Evolutionary conservation across 345 rosid genomes (phyloP), one percentile per base, ranked within the genome.

Genomic region (Boechera retrofracta): DNA sequence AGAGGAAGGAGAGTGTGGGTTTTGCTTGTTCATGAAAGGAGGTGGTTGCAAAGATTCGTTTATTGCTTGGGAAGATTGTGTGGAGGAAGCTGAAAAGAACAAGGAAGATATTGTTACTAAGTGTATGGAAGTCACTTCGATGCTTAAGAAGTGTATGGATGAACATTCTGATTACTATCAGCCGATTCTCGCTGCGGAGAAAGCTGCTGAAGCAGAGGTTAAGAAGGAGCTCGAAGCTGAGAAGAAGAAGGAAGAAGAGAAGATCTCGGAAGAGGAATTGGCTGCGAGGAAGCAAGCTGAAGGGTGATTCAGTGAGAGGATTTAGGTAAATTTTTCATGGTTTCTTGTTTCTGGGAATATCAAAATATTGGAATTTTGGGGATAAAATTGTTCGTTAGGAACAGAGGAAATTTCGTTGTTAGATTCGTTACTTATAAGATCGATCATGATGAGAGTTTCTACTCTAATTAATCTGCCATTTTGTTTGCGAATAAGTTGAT

Each of bases 11-110:
- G 96, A 90, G 76, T 92, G 98, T 52, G 93, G 93, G 74, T 92
- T 92, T 49, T 92, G 97, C 77, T 56, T 92, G 87, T 94, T 82
- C 78, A 94, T 94, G 97, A 94, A 92, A 72, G 98, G 84, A 13
- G 98, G 98, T 11, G 95, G 95, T 2, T 94, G 98, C 86, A 90
- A 71, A 74, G 95, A 90, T 9, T 72, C 81, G 7, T 94, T 92
- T 54, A 32, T 79, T 5, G 88, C 77, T 1, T 92, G 98, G 98
- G 97, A 94, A 77, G 79, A 85, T 12, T 94, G 98, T 74, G 82
- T 92, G 9, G 79, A 82, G 59, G 91, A 85, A 64, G 91, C 91
- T 62, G 98, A 92, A 79, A 81, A 81, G 79, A 86, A 77, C 12
- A 75, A 83, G 28, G 89, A 89, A 72, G 89, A 94, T 69, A 81